Conservation (phyloP, 108 stramenopile species). For the Cyclostephanos tholiformis region DNA sequence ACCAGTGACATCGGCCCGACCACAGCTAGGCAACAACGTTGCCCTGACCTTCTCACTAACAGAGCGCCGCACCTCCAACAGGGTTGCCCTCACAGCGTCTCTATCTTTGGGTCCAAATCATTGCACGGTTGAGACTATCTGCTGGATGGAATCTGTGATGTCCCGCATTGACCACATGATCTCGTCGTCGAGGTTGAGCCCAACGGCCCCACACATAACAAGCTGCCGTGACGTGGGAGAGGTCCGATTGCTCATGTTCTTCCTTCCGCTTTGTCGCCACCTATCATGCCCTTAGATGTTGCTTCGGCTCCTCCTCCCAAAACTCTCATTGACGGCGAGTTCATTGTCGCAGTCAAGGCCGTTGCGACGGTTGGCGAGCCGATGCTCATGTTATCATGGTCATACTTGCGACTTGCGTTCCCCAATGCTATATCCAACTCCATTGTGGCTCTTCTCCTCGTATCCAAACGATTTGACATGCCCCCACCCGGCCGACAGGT, state of each 20-base stretch:
- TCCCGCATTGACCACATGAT: conserved; percentile 15
- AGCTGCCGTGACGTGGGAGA: not conserved
- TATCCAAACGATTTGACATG: not conserved
- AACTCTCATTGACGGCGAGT: not conserved
- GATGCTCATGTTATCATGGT: not conserved
- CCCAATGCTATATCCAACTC: conserved; percentile 16
- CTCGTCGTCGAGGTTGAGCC: conserved; percentile 8
- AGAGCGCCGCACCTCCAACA: conserved; percentile 10
- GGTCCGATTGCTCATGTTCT: not conserved
- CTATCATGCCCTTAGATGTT: not conserved
- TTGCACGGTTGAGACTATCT: conserved; percentile 16
- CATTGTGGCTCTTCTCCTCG: not conserved
- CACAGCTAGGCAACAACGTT: not conserved
- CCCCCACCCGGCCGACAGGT: not conserved
- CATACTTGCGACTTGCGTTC: not conserved
- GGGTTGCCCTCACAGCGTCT: conserved; percentile 17
- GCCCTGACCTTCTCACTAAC: conserved; percentile 2
- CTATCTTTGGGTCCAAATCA: conserved; percentile 19
- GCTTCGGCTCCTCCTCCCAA: not conserved
- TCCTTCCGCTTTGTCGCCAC: not conserved
- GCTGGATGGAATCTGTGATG: conserved; percentile 4
- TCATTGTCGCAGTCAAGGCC: conserved; percentile 16
- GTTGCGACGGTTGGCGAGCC: conserved; percentile 6
- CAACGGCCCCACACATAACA: conserved; percentile 18
- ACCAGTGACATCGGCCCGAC: not conserved